phyloP scores from a whole-genome alignment of 2,329 filamentous ascomycete species.

The Xylariaceae sp. region DNA sequence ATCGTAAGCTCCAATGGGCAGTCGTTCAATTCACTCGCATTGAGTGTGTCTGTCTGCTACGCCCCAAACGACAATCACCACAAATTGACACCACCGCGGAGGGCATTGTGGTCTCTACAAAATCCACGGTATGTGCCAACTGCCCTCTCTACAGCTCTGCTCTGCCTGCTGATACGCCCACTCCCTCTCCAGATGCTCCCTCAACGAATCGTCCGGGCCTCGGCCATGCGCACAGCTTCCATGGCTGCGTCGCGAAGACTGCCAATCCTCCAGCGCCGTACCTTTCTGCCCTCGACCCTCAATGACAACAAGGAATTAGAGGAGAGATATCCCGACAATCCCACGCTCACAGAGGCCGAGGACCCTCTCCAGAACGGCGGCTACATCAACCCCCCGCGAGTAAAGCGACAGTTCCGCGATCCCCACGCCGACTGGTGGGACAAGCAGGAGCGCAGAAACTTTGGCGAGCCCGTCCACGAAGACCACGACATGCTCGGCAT shows the following conservation, averaged over 20 bases:
- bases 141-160: neutral
- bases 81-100: conserved; percentile 9
- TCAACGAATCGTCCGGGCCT: conserved; percentile 53
- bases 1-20: too few species aligned
- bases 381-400: conserved; percentile 71
- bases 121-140: conserved; percentile 34
- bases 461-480: conserved; percentile 92
- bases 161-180: neutral
- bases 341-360: conserved; percentile 52
- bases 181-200: conserved; percentile 52
- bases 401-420: conserved; percentile 91
- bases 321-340: conserved; percentile 49
- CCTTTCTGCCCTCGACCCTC: conserved; percentile 50
- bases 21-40: neutral
- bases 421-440: conserved; percentile 96
- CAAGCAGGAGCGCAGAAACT: conserved; percentile 94
- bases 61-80: neutral
- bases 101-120: conserved; percentile 30
- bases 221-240: conserved; percentile 43
- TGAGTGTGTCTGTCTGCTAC: neutral
- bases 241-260: conserved; percentile 43
- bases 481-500: conserved; percentile 91
- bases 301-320: conserved; percentile 46
- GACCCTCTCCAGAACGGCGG: conserved; percentile 77
- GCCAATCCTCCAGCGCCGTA: conserved; percentile 53